A percentile compares a stretch with the other conserved stretches of the same genome.
Conservation (phyloP, 2,329 filamentous ascomycete genomes). For the Apiospora malaysiana region DNA sequence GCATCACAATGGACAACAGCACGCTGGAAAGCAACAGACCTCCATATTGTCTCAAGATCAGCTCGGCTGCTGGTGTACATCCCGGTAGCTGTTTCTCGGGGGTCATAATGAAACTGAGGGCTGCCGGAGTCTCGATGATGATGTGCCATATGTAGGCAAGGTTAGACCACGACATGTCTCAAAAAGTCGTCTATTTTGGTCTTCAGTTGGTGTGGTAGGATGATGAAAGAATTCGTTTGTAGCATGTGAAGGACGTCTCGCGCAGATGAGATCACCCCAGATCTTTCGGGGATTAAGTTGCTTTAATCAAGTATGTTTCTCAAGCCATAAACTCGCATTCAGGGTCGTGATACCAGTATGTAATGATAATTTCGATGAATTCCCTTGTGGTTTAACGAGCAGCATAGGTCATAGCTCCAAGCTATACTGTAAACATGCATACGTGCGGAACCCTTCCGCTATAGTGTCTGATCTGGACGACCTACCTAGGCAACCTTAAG, state of each 20-base stretch:
- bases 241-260: too few relatives aligned
- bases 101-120: conserved; percentile 50
- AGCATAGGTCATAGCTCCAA: background rate
- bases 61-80: conserved; percentile 45
- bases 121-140: conserved; percentile 49
- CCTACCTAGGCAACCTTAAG: background rate
- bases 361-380: background rate
- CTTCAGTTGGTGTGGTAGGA: background rate
- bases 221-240: background rate
- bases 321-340: background rate
- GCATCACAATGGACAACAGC: conserved; percentile 47
- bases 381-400: background rate
- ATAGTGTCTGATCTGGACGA: background rate
- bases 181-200: background rate
- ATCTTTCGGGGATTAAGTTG: too few relatives aligned
- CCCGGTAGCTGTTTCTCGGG: conserved; percentile 50
- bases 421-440: background rate
- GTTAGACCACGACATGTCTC: conserved; percentile 14
- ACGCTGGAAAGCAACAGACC: conserved; percentile 53
- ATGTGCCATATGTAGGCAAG: conserved; percentile 47
- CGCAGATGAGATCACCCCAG: too few relatives aligned
- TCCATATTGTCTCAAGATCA: conserved; percentile 54
- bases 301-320: background rate
- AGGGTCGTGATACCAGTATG: too few relatives aligned
- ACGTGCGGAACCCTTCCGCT: conserved; percentile 3